Evolutionary conservation across 78 protist species (phyloP).

Genomic region (Guillardia theta): DNA sequence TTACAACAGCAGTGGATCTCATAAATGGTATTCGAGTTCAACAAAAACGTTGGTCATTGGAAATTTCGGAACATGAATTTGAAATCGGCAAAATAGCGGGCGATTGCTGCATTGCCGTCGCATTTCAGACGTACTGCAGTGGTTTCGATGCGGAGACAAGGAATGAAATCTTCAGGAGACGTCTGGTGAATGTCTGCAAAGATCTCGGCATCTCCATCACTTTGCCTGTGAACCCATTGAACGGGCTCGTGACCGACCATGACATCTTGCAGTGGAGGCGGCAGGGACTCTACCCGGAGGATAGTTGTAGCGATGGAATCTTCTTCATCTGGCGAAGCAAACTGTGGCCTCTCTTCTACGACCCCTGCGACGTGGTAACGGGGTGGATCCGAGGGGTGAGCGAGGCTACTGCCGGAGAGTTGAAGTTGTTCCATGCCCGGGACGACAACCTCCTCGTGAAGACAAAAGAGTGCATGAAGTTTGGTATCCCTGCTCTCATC

Average conservation of each 20-base stretch:
- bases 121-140: conserved; percentile 83
- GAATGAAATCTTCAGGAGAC: background rate
- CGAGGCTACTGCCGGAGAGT: background rate
- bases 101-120: conserved; percentile 72
- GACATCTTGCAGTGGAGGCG: background rate
- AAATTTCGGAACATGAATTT: conserved; percentile 55
- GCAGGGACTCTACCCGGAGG: background rate
- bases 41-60: conserved; percentile 77
- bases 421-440: background rate
- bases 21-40: conserved; percentile 81
- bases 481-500: background rate
- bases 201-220: background rate
- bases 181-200: background rate
- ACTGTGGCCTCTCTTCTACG: background rate
- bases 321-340: background rate
- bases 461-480: background rate
- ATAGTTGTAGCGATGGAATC: background rate
- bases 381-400: background rate
- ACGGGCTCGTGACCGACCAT: background rate
- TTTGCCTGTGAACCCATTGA: background rate
- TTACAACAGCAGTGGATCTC: conserved; percentile 73
- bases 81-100: conserved; percentile 70
- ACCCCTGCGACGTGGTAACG: background rate
- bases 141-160: conserved; percentile 70
- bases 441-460: background rate